Evolutionary conservation across 2,329 filamentous ascomycete species (phyloP).

Genomic region (Bipolaris gigantea): DNA sequence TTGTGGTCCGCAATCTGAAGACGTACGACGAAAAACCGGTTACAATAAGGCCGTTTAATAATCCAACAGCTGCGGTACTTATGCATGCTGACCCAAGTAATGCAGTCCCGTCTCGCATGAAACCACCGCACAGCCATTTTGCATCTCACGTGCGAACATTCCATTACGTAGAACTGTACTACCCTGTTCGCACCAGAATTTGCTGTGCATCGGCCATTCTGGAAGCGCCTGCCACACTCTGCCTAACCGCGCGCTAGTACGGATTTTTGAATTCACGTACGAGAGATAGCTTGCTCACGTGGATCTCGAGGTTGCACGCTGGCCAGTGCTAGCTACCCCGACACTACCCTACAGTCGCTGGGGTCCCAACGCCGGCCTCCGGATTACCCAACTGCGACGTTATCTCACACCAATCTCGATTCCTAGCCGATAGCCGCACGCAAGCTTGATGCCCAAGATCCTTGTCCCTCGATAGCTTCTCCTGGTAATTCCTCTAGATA

Average conservation of each 20-base stretch:
- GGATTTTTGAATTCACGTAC: background rate
- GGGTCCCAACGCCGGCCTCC: background rate
- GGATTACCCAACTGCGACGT: background rate
- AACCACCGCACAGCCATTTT: background rate
- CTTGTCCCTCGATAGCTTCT: background rate
- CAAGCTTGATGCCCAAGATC: background rate
- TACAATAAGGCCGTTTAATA: background rate
- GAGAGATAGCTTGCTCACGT: background rate
- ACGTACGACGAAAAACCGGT: background rate
- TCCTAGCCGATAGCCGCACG: background rate
- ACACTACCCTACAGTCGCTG: background rate
- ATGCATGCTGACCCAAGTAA: background rate
- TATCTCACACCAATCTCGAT: background rate
- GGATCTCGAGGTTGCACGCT: background rate
- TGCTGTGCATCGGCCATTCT: background rate
- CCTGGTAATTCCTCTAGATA: background rate
- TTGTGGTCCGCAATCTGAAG: background rate
- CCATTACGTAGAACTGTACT: background rate
- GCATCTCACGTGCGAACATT: background rate
- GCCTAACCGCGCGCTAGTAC: background rate
- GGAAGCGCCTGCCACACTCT: background rate
- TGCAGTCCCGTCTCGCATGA: background rate
- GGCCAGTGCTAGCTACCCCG: background rate
- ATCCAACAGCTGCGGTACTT: background rate
- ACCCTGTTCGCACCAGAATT: background rate